phyloP scores from a whole-genome alignment of 805 yeast species.

The Lipomyces kockii region DNA sequence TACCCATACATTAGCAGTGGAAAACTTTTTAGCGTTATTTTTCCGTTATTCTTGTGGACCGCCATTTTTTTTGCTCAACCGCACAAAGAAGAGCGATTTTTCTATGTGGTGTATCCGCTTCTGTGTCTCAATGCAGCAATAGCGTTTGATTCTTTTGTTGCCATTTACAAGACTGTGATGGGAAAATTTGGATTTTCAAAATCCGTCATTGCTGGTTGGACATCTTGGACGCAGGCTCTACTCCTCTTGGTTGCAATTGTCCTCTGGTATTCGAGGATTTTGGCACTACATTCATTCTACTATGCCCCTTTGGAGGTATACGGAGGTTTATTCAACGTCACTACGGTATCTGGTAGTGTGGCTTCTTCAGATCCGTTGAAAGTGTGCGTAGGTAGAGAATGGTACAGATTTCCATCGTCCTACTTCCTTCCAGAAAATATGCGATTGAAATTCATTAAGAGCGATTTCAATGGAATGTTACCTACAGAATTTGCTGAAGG shows the following conservation, averaged over 20 bases:
- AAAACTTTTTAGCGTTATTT: slow-evolving; percentile 41
- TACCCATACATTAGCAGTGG: slow-evolving; percentile 16
- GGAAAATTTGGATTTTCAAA: slow-evolving; percentile 2
- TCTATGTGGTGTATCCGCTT: slow-evolving; percentile 82
- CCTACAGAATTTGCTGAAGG: slow-evolving; percentile 82
- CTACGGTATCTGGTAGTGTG: not conserved
- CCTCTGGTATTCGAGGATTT: slow-evolving; percentile 53
- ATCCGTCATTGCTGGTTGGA: not conserved
- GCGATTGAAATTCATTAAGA: slow-evolving; percentile 68
- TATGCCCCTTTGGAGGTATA: slow-evolving; percentile 72
- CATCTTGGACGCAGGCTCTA: not conserved
- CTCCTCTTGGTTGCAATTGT: not conserved
- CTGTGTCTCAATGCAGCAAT: slow-evolving; percentile 67
- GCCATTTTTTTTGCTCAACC: slow-evolving; percentile 73
- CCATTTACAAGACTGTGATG: not conserved
- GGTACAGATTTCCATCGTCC: slow-evolving; percentile 92
- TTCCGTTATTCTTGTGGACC: slow-evolving; percentile 70
- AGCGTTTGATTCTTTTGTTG: slow-evolving; percentile 41
- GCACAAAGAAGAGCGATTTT: slow-evolving; percentile 90
- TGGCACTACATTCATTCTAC: slow-evolving; percentile 68
- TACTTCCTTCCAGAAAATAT: slow-evolving; percentile 71
- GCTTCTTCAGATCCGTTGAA: slow-evolving; percentile 47
- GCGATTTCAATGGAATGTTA: slow-evolving; percentile 83
- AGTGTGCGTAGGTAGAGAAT: slow-evolving; percentile 91
- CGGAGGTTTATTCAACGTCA: slow-evolving; percentile 43